A percentile compares a stretch with the other conserved stretches of the same genome.
Evolutionary conservation across 345 rosid genomes (phyloP).

Genomic region (Melaleuca quinquenervia): DNA sequence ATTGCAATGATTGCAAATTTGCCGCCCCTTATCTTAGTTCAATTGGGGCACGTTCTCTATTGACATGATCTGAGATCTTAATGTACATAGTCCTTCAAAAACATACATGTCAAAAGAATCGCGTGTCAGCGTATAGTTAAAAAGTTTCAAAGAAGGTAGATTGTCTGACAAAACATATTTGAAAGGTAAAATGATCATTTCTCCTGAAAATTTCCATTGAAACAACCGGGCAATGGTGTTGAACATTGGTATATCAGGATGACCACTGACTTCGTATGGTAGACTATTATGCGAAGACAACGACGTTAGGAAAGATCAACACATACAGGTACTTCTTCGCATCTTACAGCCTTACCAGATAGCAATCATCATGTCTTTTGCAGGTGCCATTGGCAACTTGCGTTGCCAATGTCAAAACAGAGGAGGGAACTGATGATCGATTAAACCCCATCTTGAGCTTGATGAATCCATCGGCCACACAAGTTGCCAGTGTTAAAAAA

Average conservation of each 20-base stretch:
- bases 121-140: too few relatives aligned
- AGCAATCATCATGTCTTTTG: not conserved
- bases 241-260: not conserved
- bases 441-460: too few relatives aligned
- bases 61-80: too few relatives aligned
- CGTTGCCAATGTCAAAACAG: not conserved
- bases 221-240: not conserved
- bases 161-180: not conserved
- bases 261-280: not conserved
- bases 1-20: too few relatives aligned
- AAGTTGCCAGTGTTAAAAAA: too few relatives aligned
- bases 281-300: not conserved
- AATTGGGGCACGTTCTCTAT: too few relatives aligned
- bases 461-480: too few relatives aligned
- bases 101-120: too few relatives aligned
- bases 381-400: not conserved
- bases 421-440: fast-evolving
- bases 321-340: not conserved
- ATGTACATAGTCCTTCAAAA: not conserved
- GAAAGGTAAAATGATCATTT: not conserved
- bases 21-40: too few relatives aligned
- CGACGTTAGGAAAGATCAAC: not conserved
- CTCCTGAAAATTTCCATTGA: not conserved
- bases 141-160: too few relatives aligned
- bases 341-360: too few relatives aligned